Base-by-base conservation (phyloP, 1,284 basidiomycete species). In the Tranzscheliella williamsii region DNA sequence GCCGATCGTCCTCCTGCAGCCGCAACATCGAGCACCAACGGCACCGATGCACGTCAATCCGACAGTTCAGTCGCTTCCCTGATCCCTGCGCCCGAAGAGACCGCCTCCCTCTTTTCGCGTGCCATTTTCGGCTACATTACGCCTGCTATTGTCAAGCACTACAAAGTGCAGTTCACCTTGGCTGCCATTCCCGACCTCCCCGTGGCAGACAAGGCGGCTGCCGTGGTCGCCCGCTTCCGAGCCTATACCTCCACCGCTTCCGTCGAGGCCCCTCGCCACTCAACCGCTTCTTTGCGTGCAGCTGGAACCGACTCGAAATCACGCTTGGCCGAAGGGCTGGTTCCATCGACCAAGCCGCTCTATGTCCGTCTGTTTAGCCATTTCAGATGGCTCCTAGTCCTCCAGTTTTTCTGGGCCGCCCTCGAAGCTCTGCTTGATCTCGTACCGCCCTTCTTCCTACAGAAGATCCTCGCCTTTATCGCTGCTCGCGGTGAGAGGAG, bases 121-220 rank as follows among this genome's bases (percentile, higher is more conserved):
- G 60, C 60, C 30, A 54, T 61, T 4, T 77, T 75, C 36, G 48
- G 62, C 31, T 77, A 73, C 40, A 52, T 70, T 36, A 63, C 64
- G 21, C 63, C 80, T 1, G 70, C 80, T 34, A 72, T 82, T 16
- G 72, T 79, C 53, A 78, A 79, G 49, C 79, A 82, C 58, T 81
- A 79, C 64, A 70, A 67, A 31, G 72, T 47, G 4, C 78, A 81
- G 1, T 76, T 82, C 50, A 78, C 75, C 7, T 61, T 81, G 29
- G 65, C 75, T 11, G 78, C 81, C 24, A 79, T 83, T 5, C 82
- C 83, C 0, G 81, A 81, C 17, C 71, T 84, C 2, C 72, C 81
- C 6, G 79, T 83, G 23, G 82, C 82, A 50, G 82, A 83, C 66
- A 77, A 79, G 18, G 75, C 83, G 0, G 80, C 82, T 1, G 57